Evolutionary conservation across 768 basidiomycete genomes (phyloP), one percentile per base, ranked within the genome.

Genomic region (Auricularia sp.): DNA sequence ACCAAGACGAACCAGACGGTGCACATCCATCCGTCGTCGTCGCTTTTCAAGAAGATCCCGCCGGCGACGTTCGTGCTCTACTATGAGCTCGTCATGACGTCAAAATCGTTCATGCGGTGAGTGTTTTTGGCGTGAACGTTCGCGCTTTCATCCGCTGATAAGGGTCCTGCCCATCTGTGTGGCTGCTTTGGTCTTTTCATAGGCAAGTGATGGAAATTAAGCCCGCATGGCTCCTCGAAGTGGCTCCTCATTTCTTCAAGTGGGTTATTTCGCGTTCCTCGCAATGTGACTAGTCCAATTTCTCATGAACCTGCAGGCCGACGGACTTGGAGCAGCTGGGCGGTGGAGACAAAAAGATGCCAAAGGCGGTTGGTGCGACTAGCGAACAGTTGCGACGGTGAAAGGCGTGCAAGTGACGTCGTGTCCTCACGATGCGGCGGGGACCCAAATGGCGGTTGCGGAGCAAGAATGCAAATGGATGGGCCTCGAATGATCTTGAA

Each of bases 191-290:
- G 54, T 42, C 39, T n/a, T 54, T 47, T 45, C 68, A 88, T 29
- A 29, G 92, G 67, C 95, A 98, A 81, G 83, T 94, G 45, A 98
- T 98, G 94, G 97, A 98, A 71, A 98, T 98, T 73, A 98, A 98
- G 73, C 92, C 96, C 3, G 73, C 85, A 33, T 98, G 97, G 97
- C 74, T 98, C 37, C 75, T 97, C 54, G 96, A 98, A 82, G 94
- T 98, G 24, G 96, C 96, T 2, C 95, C 96, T 0, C 96, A 98
- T 73, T 98, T 94, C 73, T 98, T 96, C 84, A 96, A 92, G 73
- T 80, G 82, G 47, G 68, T 65, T 3, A 39, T 11, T 56, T 44
- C 13, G 33, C 18, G 13, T 34, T 18, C 13, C 34, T 51, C 36
- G 42, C 33, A 29, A 29, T 29, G 29, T 3, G 29, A 13, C 42